Base-by-base conservation (phyloP, 257 asterid genomes). In the Dorcoceras hygrometricum region DNA sequence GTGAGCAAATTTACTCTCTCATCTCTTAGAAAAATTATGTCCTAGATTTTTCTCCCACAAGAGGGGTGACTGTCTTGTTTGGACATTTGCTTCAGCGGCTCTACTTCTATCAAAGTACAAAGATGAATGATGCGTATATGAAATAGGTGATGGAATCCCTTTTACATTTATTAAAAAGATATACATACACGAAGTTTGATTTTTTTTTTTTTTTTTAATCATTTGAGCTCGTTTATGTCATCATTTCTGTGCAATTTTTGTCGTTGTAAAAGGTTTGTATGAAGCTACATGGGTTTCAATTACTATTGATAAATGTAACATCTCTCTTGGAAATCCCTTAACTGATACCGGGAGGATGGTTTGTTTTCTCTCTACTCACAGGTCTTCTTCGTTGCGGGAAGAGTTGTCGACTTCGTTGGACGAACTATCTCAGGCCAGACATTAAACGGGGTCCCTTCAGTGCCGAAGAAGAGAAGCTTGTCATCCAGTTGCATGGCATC, bases 351-450 rank as follows among this genome's bases (percentile, higher is more conserved):
- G n/a, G 3, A 11, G 50, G 12, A 1, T 39, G 50, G 50, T 39
- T 39, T 11, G 50, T 27, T 18, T 63, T 67, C 28, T 67, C 28
- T 8, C 19, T 14, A 8, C 57, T 29, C 46, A 0, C 74, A 91
- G 98, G 98, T 4, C 96, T 92, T 73, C 89, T 86, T 65, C 91
- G 98, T 0, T 92, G 98, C 62, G 98, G 98, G 67, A 92, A 92
- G 87, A 92, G 98, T 78, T 92, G 98, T 55, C 72, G 98, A 5
- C 81, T 92, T 4, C 77, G 98, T 28, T 92, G 98, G 97, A 82
- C 95, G 8, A 92, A 92, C 82, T 92, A 92, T 70, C 97, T 92
- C 9, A 81, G 97, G 76, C 97, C 98, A 10, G 96, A 89, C 80
- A 92, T 92, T 22, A 92, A 84, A 74, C 89, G 97, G 12, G 97